Percentiles rank a stretch among this genome's conserved stretches.
phyloP scores from a whole-genome alignment of 139 green algal genomes.

The Picocystis salinarum region DNA sequence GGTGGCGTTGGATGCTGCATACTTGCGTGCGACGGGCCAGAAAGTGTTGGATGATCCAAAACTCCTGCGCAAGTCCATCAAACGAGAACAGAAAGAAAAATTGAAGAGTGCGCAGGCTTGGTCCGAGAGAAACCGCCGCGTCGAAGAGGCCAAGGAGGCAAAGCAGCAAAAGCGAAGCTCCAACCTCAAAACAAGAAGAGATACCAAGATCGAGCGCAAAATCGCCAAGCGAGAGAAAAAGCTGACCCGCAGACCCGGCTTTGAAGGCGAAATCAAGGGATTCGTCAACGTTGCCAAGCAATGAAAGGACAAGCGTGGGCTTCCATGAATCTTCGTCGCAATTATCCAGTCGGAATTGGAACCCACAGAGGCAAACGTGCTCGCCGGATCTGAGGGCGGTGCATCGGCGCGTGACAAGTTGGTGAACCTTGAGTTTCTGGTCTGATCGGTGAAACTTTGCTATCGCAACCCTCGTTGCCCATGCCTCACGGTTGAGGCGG shows the following conservation, averaged over 20 bases:
- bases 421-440: too few species aligned
- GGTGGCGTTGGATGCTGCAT: not conserved
- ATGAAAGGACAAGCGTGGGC: too few species aligned
- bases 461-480: too few species aligned
- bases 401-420: too few species aligned
- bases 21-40: not conserved
- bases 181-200: constrained; percentile 31
- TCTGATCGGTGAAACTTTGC: too few species aligned
- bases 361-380: too few species aligned
- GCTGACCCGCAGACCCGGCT: constrained; percentile 59
- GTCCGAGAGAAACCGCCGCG: constrained; percentile 30
- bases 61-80: constrained; percentile 44
- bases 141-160: constrained; percentile 29
- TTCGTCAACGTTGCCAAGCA: too few species aligned
- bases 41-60: constrained; percentile 68
- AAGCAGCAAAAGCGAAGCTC: constrained; percentile 42
- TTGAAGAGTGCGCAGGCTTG: constrained; percentile 41
- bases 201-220: constrained; percentile 43
- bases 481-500: too few species aligned
- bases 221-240: constrained; percentile 69
- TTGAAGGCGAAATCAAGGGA: constrained; percentile 49
- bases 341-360: too few species aligned
- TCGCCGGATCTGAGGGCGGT: too few species aligned
- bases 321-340: too few species aligned
- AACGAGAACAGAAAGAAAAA: constrained; percentile 46